Base-by-base conservation (phyloP, 2,329 filamentous ascomycete genomes). In the Dothideomycetes sp. region DNA sequence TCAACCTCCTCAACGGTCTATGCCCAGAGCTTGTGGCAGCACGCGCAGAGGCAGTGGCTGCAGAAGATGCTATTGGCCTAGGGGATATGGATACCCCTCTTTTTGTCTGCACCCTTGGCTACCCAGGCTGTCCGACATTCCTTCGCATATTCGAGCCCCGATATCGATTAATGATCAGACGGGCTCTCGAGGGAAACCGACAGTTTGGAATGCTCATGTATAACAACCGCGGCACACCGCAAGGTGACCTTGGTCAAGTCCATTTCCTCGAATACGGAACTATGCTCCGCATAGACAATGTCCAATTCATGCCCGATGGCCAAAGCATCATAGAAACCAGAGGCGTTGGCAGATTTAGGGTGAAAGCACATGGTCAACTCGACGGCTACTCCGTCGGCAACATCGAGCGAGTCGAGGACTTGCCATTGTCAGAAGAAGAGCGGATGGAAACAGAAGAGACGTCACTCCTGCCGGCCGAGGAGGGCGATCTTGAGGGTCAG, bases 81-180 rank as follows among this genome's bases (percentile, higher is more conserved):
- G 70, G 72, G 3, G 75, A 77, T 8, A 66, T 76, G 14, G 73
- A 78, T 27, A 72, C 80, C 3, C 75, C 84, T 0, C 65, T 94
- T 0, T 94, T 94, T 49, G 73, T 93, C 22, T 91, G 84, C 60
- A 86, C 85, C 0, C 61, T 93, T 7, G 75, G 84, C 0, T 89
- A 91, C 49, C 88, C 88, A 1, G 69, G 72, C 2, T 86, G 89
- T 75, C 85, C 82, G 0, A 88, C 84, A 0, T 91, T 91, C 49
- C 65, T 94, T 3, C 84, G 93, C 51, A 75, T 95, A n/a, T 94
- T 94, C 54, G 88, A 94, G 57, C 84, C 84, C n/a, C 74, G 84
- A 5, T 94, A 94, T 56, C 77, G 85, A 5, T 68, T 91, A n/a
- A 91, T 94, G 85, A 81, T 94, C 29, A 73, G 81, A 34, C 75